These are phyloP conservation scores for Vitis amurensis DNA, from an alignment of 164 flowering plant species.

Conservation along the genomic window DNA sequence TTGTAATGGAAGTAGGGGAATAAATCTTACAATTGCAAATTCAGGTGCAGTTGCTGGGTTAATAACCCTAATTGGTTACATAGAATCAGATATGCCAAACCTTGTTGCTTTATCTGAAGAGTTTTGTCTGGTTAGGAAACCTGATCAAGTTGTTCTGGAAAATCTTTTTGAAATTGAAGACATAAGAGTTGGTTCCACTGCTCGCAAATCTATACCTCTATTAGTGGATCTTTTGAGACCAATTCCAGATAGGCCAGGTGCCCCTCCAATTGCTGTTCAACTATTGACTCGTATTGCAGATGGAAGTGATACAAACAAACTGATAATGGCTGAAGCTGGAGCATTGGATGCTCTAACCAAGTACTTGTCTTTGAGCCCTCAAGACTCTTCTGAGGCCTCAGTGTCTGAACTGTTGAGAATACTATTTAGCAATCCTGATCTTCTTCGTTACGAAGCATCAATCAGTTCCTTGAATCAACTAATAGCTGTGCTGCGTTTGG, in stretches of 20 bases:
- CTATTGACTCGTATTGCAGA: conserved; percentile 71
- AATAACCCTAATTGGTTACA: conserved; percentile 56
- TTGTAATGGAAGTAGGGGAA: conserved; percentile 52
- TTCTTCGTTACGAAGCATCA: conserved; percentile 66
- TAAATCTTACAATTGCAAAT: conserved; percentile 64
- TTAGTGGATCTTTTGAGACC: conserved; percentile 87
- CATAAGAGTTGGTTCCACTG: conserved; percentile 64
- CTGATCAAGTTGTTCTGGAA: conserved; percentile 73
- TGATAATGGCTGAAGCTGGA: conserved; percentile 88
- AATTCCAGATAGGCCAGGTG: conserved; percentile 83
- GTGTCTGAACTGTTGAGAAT: conserved; percentile 69
- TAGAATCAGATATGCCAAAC: conserved; percentile 68
- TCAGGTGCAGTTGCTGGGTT: conserved; percentile 82
- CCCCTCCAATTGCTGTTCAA: conserved; percentile 68
- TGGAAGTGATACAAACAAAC: conserved; percentile 73
- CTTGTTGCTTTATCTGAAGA: conserved; percentile 71
- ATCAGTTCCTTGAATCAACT: conserved; percentile 70
- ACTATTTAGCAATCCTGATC: conserved; percentile 62
- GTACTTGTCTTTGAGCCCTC: conserved; percentile 84
- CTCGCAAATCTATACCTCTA: conserved; percentile 74
- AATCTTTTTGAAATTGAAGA: conserved; percentile 77
- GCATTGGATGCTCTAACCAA: conserved; percentile 78
- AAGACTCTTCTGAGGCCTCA: conserved; percentile 66
- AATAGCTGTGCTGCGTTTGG: conserved; percentile 76
- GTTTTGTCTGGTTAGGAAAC: conserved; percentile 58